A percentile compares a stretch with the other conserved stretches of the same genome.
phyloP scores from a whole-genome alignment of 2,329 filamentous ascomycete species.

The Colletotrichum plurivorum region DNA sequence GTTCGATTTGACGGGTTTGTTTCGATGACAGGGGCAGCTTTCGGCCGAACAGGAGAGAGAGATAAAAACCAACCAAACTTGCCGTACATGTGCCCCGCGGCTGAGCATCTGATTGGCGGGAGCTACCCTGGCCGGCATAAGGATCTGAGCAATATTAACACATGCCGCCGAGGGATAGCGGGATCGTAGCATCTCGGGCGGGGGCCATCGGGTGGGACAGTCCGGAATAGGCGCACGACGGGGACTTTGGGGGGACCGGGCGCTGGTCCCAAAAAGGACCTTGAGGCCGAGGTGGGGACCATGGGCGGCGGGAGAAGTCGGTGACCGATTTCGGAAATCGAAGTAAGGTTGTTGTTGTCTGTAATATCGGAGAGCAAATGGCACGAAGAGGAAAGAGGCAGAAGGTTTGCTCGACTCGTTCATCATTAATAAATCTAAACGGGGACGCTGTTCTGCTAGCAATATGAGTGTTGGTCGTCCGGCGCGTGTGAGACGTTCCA shows the following conservation, averaged over 20 bases:
- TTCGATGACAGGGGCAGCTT: background rate
- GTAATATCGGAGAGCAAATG: background rate
- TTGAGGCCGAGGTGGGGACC: constrained; percentile 24
- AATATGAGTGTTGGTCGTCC: constrained; percentile 3
- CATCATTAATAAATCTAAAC: constrained; percentile 18
- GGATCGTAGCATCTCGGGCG: constrained; percentile 36
- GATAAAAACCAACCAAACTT: constrained; percentile 7
- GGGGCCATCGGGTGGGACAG: constrained; percentile 28
- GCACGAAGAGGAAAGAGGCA: background rate
- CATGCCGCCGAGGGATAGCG: constrained; percentile 31
- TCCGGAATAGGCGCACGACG: constrained; percentile 30
- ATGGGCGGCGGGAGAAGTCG: constrained; percentile 14
- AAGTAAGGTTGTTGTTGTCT: constrained; percentile 1
- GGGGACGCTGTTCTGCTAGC: constrained; percentile 7
- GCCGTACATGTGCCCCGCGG: constrained; percentile 10
- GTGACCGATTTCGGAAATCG: constrained; percentile 29
- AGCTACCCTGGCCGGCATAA: background rate
- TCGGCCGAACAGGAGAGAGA: background rate
- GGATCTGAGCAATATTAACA: constrained; percentile 17
- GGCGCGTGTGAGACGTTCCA: background rate
- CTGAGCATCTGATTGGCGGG: constrained; percentile 20
- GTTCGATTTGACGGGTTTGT: constrained; percentile 8
- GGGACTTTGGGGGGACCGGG: constrained; percentile 11
- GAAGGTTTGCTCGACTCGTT: constrained; percentile 23
- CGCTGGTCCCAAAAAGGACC: constrained; percentile 31